Percentiles rank a stretch among this genome's conserved stretches.
Conservation (phyloP, 1,284 basidiomycete genomes). For the Omphalotus olearius region DNA sequence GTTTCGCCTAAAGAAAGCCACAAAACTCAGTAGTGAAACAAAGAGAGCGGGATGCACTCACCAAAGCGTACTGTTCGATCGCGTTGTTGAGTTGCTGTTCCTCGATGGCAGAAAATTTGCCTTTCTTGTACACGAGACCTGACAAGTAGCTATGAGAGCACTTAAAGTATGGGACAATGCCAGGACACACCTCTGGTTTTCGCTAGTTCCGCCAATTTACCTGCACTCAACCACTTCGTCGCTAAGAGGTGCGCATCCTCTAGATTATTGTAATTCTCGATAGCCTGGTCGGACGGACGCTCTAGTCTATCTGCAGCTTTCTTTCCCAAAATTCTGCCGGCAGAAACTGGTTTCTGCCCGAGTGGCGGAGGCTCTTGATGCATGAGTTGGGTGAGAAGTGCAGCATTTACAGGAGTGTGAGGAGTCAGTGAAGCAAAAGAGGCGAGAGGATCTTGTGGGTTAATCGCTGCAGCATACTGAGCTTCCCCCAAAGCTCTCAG, state of each 20-base stretch:
- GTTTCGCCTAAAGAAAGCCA: slow-evolving; percentile 36
- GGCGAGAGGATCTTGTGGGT: slow-evolving; percentile 21
- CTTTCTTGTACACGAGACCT: slow-evolving; percentile 82
- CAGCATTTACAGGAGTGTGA: slow-evolving; percentile 1
- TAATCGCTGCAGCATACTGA: slow-evolving; percentile 35
- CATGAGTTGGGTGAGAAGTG: slow-evolving; percentile 24
- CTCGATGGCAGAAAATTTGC: slow-evolving; percentile 77
- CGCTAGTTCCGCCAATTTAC: slow-evolving; percentile 63
- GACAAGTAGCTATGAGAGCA: neutral
- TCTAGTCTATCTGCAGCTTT: slow-evolving; percentile 4
- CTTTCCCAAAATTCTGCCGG: slow-evolving; percentile 10
- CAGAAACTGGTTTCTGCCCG: slow-evolving; percentile 18
- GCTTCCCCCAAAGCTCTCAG: slow-evolving; percentile 60
- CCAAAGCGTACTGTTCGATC: slow-evolving; percentile 59
- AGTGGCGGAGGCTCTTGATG: slow-evolving; percentile 22
- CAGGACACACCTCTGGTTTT: slow-evolving; percentile 52
- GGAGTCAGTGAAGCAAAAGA: slow-evolving; percentile 3
- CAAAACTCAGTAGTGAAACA: neutral
- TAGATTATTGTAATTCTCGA: slow-evolving; percentile 18
- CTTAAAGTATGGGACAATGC: slow-evolving; percentile 8
- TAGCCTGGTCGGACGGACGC: neutral
- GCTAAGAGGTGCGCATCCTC: slow-evolving; percentile 50
- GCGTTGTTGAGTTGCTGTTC: slow-evolving; percentile 59
- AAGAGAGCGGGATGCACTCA: slow-evolving; percentile 28
- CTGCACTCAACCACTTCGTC: slow-evolving; percentile 70